These are phyloP conservation scores for Apiospora malaysiana DNA, from an alignment of 2,329 filamentous ascomycete genomes.

Conservation along the genomic window DNA sequence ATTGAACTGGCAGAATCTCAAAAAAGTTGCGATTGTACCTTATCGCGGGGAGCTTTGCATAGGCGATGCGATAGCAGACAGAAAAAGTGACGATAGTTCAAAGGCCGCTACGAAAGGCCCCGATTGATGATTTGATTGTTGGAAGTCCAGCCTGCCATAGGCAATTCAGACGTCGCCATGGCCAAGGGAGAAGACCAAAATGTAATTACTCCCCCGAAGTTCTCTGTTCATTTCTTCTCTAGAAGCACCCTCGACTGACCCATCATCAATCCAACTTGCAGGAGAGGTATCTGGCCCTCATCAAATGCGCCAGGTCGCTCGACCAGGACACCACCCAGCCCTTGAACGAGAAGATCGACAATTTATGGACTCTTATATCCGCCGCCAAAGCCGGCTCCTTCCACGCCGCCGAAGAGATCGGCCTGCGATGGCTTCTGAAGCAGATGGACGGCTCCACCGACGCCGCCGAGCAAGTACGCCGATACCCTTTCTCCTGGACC, in stretches of 20 bases:
- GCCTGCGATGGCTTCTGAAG: slow-evolving; percentile 68
- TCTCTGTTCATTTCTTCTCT: neutral
- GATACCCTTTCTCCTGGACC: slow-evolving; percentile 64
- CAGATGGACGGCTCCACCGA: slow-evolving; percentile 58
- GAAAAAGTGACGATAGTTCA: slow-evolving; percentile 5
- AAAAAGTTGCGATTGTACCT: slow-evolving; percentile 16
- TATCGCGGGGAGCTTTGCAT: slow-evolving; percentile 7
- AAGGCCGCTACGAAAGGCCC: neutral
- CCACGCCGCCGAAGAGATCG: slow-evolving; percentile 61
- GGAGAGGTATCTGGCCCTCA: slow-evolving; percentile 47
- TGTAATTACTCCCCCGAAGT: neutral
- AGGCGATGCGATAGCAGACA: neutral
- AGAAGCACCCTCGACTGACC: neutral
- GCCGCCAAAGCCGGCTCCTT: slow-evolving; percentile 49
- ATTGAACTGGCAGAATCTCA: slow-evolving; percentile 5
- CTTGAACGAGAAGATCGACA: slow-evolving; percentile 53
- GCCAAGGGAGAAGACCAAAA: slow-evolving; percentile 22
- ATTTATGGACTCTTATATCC: slow-evolving; percentile 56
- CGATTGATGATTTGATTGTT: neutral
- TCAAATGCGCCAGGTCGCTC: slow-evolving; percentile 60
- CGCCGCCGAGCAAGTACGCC: slow-evolving; percentile 57
- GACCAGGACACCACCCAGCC: slow-evolving; percentile 55
- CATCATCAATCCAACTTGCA: slow-evolving; percentile 21
- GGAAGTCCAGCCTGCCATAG: neutral
- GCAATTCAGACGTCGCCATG: neutral